A percentile compares a stretch with the other conserved stretches of the same genome.
phyloP scores from a whole-genome alignment of 169 alveolate species.

The Plasmodium yoelii region DNA sequence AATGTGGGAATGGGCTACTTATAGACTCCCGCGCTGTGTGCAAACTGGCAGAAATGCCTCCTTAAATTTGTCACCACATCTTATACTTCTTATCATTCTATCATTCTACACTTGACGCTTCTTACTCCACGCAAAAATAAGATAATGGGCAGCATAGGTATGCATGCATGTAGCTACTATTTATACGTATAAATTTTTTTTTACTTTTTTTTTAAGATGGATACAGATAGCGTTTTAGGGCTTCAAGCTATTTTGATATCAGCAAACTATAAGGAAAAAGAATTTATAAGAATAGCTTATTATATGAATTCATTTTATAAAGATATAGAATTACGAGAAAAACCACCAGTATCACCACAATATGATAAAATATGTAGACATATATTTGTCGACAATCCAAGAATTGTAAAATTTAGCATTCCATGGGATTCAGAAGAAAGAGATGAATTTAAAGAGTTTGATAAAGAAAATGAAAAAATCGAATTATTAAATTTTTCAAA shows the following conservation, averaged over 20 bases:
- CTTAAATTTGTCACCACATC: too few relatives aligned
- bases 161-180: too few relatives aligned
- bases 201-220: constrained; percentile 69
- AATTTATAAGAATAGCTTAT: constrained; percentile 97
- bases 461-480: constrained; percentile 74
- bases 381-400: constrained; percentile 95
- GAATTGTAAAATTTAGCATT: constrained; percentile 97
- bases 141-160: too few relatives aligned
- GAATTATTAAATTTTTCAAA: constrained; percentile 45
- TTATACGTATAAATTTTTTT: too few relatives aligned
- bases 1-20: too few relatives aligned
- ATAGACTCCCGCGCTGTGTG: too few relatives aligned
- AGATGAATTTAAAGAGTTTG: constrained; percentile 80
- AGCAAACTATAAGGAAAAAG: constrained; percentile 94
- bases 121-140: too few relatives aligned
- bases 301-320: constrained; percentile 96
- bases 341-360: constrained; percentile 95
- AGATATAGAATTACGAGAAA: constrained; percentile 93
- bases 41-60: too few relatives aligned
- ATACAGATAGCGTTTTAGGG: constrained; percentile 92
- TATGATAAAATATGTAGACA: constrained; percentile 93
- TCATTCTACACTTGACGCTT: too few relatives aligned
- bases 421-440: constrained; percentile 92
- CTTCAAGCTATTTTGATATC: constrained; percentile 97
- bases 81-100: too few relatives aligned